These are phyloP conservation scores for Aspergillus affinis DNA, from an alignment of 495 filamentous ascomycete genomes.

Conservation along the genomic window DNA sequence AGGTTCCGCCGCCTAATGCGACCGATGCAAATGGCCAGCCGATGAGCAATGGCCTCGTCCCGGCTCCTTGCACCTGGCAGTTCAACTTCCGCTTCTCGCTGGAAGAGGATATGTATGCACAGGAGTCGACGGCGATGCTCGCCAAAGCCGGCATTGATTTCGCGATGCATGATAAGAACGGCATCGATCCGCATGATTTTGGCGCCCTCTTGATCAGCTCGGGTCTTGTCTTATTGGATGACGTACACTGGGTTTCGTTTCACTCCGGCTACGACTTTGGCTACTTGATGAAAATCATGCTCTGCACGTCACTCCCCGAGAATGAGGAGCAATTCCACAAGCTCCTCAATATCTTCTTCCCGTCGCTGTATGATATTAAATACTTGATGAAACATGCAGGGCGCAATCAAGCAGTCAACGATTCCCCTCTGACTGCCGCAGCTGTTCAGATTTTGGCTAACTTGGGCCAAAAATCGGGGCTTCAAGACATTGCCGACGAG, in stretches of 20 bases:
- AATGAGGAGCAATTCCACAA: constrained; percentile 85
- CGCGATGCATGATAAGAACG: constrained; percentile 71
- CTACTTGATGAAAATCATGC: constrained; percentile 90
- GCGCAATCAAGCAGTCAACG: constrained; percentile 61
- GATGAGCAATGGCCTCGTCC: constrained; percentile 54
- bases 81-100: constrained; percentile 98
- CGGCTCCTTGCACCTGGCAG: constrained; percentile 89
- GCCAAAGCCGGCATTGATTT: constrained; percentile 89
- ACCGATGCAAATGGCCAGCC: constrained; percentile 55
- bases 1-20: constrained; percentile 70
- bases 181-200: constrained; percentile 89
- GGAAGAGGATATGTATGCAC: constrained; percentile 93
- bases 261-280: constrained; percentile 99
- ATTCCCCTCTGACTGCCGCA: constrained; percentile 57
- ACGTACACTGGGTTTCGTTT: constrained; percentile 94
- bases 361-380: constrained; percentile 91
- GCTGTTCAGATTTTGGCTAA: constrained; percentile 69
- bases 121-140: constrained; percentile 86
- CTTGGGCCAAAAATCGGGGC: constrained; percentile 79
- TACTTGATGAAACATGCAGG: constrained; percentile 89
- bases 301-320: constrained; percentile 73
- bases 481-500: constrained; percentile 91
- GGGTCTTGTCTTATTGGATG: constrained; percentile 81
- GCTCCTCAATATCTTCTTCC: constrained; percentile 86
- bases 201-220: constrained; percentile 87